Evolutionary conservation across 768 basidiomycete genomes (phyloP).

Genomic region (Lactarius psammicola): DNA sequence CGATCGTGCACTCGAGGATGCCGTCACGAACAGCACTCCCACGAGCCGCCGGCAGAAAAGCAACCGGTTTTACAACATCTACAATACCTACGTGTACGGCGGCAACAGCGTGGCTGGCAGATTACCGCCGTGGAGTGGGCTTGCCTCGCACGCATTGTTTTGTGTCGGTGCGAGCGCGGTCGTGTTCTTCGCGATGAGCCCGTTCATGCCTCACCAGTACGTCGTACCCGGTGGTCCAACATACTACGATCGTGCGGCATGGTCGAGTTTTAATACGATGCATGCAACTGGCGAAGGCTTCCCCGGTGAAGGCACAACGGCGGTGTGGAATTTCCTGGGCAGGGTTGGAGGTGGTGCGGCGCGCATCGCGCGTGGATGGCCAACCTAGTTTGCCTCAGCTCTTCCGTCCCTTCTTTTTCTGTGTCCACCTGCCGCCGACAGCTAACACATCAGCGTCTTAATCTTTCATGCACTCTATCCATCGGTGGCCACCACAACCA

Average conservation of each 20-base stretch:
- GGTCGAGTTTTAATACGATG: conserved; percentile 77
- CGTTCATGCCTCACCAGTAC: conserved; percentile 56
- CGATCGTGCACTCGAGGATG: conserved; percentile 59
- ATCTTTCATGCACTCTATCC: neutral
- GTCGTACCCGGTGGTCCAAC: conserved; percentile 64
- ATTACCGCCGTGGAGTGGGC: conserved; percentile 14
- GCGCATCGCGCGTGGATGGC: conserved; percentile 74
- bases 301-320: conserved; percentile 50
- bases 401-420: neutral
- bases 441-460: neutral
- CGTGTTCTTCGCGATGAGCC: conserved; percentile 59
- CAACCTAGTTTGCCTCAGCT: conserved; percentile 46
- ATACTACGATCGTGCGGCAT: conserved; percentile 74
- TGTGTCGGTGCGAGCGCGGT: conserved; percentile 63
- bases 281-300: conserved; percentile 72
- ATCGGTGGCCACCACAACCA: neutral
- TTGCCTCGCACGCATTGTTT: conserved; percentile 34
- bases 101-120: conserved; percentile 38
- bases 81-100: conserved; percentile 67
- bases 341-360: conserved; percentile 74
- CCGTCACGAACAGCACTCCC: conserved; percentile 11
- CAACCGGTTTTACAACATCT: conserved; percentile 78
- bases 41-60: conserved; percentile 34
- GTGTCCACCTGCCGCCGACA: neutral
- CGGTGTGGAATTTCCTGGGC: conserved; percentile 69